A percentile compares a stretch with the other conserved stretches of the same genome.
Evolutionary conservation across 352 stramenopile species (phyloP).

Genomic region (Phytophthora pinifolia): DNA sequence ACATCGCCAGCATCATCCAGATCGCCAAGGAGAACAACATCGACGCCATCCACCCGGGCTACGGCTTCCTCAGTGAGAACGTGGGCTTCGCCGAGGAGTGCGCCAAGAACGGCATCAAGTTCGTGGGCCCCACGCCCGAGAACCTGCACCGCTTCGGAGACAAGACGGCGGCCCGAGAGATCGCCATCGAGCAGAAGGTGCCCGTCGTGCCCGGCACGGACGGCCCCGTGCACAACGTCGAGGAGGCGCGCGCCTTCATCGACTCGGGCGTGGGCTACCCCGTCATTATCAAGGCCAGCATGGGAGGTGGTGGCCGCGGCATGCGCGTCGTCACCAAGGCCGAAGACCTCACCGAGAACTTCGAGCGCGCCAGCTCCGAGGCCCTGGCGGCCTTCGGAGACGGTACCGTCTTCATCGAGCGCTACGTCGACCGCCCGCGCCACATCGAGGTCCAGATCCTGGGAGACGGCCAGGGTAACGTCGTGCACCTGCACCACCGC

Average conservation of each 20-base stretch:
- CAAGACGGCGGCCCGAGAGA: slow-evolving; percentile 88
- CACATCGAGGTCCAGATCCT: slow-evolving; percentile 99
- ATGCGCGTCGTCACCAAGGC: slow-evolving; percentile 93
- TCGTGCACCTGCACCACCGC: slow-evolving; percentile 95
- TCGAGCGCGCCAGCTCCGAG: slow-evolving; percentile 83
- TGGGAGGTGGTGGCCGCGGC: slow-evolving; percentile 96
- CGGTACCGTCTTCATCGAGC: slow-evolving; percentile 95
- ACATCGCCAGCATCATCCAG: slow-evolving; percentile 93
- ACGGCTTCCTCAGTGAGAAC: slow-evolving; percentile 98
- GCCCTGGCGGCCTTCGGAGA: slow-evolving; percentile 93
- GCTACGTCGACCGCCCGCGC: slow-evolving; percentile 94
- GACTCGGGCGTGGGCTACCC: slow-evolving; percentile 92
- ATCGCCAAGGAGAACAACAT: slow-evolving; percentile 92
- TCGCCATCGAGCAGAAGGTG: slow-evolving; percentile 89
- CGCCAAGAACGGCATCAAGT: slow-evolving; percentile 91
- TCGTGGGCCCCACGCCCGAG: slow-evolving; percentile 94
- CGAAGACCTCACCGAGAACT: slow-evolving; percentile 89
- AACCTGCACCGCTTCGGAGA: slow-evolving; percentile 90
- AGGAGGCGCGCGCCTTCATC: slow-evolving; percentile 91
- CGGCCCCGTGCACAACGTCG: slow-evolving; percentile 85
- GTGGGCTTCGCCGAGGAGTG: slow-evolving; percentile 93
- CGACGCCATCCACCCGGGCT: slow-evolving; percentile 96
- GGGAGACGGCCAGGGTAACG: slow-evolving; percentile 93
- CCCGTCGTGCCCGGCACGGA: slow-evolving; percentile 90
- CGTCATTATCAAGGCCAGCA: slow-evolving; percentile 98